Conservation (phyloP, 2,329 filamentous ascomycete species). For the Fonsecaea nubica region DNA sequence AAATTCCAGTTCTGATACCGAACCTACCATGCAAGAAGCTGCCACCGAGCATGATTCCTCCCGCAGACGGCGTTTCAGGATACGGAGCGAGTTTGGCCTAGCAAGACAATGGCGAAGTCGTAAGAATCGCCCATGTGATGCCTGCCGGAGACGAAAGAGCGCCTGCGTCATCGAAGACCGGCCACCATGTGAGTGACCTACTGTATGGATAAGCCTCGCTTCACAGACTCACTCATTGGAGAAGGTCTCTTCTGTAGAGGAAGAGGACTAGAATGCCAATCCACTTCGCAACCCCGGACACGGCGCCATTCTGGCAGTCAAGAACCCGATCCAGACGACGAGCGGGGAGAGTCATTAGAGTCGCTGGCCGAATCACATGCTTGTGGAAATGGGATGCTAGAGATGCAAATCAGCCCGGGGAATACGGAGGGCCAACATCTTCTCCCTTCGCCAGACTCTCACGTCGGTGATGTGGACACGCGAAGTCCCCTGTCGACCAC, state of each 20-base stretch:
- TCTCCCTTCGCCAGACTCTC: slow-evolving; percentile 19
- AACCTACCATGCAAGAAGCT: slow-evolving; percentile 19
- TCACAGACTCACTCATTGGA: slow-evolving; percentile 1
- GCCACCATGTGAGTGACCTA: slow-evolving; percentile 52
- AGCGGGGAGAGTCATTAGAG: slow-evolving; percentile 11
- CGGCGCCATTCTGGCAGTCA: slow-evolving; percentile 22
- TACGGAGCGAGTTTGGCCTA: slow-evolving; percentile 32
- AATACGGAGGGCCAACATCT: slow-evolving; percentile 5
- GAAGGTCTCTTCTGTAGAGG: slow-evolving; percentile 43
- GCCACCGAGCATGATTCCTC: slow-evolving; percentile 9
- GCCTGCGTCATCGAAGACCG: slow-evolving; percentile 55
- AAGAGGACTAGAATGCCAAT: slow-evolving; percentile 40
- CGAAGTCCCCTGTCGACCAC: slow-evolving; percentile 7
- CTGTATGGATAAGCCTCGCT: slow-evolving; percentile 7
- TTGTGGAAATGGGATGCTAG: neutral
- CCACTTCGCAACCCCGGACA: slow-evolving; percentile 36
- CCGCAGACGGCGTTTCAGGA: slow-evolving; percentile 30
- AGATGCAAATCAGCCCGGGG: slow-evolving; percentile 24
- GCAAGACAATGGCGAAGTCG: slow-evolving; percentile 47
- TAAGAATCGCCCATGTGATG: slow-evolving; percentile 57
- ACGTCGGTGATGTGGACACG: neutral
- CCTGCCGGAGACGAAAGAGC: slow-evolving; percentile 55
- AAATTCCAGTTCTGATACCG: neutral
- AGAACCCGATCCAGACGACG: slow-evolving; percentile 23
- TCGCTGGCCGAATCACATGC: slow-evolving; percentile 3